These are phyloP conservation scores for Stylosanthes scabra DNA, from an alignment of 331 rosid genomes.

Conservation along the genomic window DNA sequence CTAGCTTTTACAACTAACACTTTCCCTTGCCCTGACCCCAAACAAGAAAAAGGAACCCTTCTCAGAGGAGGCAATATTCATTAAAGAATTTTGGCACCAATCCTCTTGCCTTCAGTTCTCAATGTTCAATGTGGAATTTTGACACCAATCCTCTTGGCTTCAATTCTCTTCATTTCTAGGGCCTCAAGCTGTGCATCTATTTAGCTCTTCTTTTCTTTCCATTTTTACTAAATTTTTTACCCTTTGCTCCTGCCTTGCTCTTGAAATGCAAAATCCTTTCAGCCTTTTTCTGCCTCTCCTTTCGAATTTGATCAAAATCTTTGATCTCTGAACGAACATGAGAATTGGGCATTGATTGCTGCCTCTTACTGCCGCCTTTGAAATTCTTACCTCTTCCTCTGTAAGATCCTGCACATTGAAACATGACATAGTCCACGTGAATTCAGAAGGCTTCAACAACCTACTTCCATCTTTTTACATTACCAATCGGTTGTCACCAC, in stretches of 20 bases:
- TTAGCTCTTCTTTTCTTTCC: constrained; percentile 63
- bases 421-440: constrained; percentile 10
- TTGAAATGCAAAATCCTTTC: constrained; percentile 53
- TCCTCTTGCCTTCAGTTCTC: too few relatives aligned
- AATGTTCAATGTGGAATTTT: too few relatives aligned
- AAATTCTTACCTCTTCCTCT: constrained; percentile 44
- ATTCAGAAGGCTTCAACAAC: constrained; percentile 1
- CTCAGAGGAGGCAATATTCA: not conserved
- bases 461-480: constrained; percentile 9
- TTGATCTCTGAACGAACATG: constrained; percentile 83
- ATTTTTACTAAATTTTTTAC: constrained; percentile 61
- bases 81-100: not conserved
- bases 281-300: constrained; percentile 84
- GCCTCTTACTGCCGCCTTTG: constrained; percentile 57
- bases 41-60: not conserved
- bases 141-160: constrained; percentile 12
- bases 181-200: constrained; percentile 37
- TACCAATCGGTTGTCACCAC: too few relatives aligned
- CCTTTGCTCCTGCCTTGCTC: constrained; percentile 57
- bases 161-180: not conserved
- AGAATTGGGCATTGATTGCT: constrained; percentile 64
- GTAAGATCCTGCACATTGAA: constrained; percentile 35
- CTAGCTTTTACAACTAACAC: not conserved
- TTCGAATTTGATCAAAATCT: constrained; percentile 84
- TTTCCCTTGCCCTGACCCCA: not conserved